A percentile compares a stretch with the other conserved stretches of the same genome.
phyloP scores from a whole-genome alignment of 768 basidiomycete species.

The Xerocomellus intermedius region DNA sequence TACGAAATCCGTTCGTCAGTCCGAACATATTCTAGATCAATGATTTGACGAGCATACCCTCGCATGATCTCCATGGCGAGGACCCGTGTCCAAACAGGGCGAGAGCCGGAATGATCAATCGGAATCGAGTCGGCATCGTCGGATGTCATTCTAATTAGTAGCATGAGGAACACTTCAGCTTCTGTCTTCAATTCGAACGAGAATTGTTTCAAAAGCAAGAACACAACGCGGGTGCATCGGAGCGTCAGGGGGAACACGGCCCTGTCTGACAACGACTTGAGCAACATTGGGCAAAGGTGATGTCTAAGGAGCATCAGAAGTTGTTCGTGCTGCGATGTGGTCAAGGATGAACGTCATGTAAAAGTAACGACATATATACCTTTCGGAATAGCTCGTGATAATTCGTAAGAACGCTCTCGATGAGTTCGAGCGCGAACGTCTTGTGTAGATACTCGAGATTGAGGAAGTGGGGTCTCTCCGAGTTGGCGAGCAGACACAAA shows the following conservation, averaged over 20 bases:
- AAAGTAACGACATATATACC: conserved; percentile 40
- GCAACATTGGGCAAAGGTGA: conserved; percentile 86
- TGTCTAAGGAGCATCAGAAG: conserved; percentile 83
- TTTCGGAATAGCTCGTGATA: conserved; percentile 83
- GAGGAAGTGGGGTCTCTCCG: conserved; percentile 77
- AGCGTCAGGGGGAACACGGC: conserved; percentile 86
- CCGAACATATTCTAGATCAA: not conserved
- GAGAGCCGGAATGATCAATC: conserved; percentile 30
- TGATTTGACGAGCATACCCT: conserved; percentile 47
- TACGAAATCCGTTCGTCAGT: conserved; percentile 27
- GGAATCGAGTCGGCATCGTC: conserved; percentile 44
- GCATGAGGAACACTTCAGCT: conserved; percentile 80
- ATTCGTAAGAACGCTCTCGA: conserved; percentile 94
- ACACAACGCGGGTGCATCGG: conserved; percentile 90
- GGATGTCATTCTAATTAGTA: conserved; percentile 62
- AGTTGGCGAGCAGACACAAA: conserved; percentile 83
- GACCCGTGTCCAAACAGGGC: conserved; percentile 86
- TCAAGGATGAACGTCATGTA: not conserved
- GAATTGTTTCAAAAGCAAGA: conserved; percentile 90
- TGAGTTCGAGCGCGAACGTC: conserved; percentile 95
- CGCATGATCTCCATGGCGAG: conserved; percentile 91
- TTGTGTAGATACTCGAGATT: conserved; percentile 81
- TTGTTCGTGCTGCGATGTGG: conserved; percentile 62
- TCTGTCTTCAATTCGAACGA: conserved; percentile 77
- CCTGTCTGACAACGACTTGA: conserved; percentile 80